phyloP scores from a whole-genome alignment of 305 asterid genomes.

The Solanum aculeatissimum region DNA sequence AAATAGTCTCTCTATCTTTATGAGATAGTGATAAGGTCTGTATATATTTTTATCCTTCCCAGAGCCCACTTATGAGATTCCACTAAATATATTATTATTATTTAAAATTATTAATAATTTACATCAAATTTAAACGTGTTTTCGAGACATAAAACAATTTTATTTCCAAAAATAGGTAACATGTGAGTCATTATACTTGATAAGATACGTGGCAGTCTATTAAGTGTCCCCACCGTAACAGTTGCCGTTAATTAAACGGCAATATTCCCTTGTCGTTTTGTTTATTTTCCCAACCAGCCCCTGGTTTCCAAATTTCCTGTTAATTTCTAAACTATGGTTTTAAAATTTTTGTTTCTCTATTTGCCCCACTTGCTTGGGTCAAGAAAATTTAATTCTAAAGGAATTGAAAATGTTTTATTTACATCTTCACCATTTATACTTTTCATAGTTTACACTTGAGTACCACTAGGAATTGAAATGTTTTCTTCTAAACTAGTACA shows the following conservation, averaged over 20 bases:
- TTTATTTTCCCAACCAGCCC: constrained; percentile 4
- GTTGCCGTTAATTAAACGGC: constrained; percentile 19
- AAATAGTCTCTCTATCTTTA: too few species aligned
- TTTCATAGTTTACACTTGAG: neutral
- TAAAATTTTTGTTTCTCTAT: neutral
- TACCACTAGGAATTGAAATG: neutral
- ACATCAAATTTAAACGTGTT: too few species aligned
- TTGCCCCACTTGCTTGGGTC: neutral
- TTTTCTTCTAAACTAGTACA: neutral
- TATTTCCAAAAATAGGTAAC: neutral
- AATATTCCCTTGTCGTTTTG: constrained; percentile 13
- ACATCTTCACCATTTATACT: neutral
- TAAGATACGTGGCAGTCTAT: constrained; percentile 23
- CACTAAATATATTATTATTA: too few species aligned
- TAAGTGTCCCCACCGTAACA: constrained; percentile 5
- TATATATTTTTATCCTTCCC: too few species aligned
- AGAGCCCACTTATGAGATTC: too few species aligned
- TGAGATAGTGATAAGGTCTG: too few species aligned
- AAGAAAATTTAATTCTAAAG: neutral
- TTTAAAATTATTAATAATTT: too few species aligned
- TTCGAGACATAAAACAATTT: neutral
- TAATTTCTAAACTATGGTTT: constrained; percentile 10
- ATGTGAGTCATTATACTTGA: constrained; percentile 16
- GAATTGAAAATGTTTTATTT: neutral
- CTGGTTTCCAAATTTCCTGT: constrained; percentile 2